Base-by-base conservation (phyloP, 352 stramenopile genomes). In the Phytophthora megakarya region DNA sequence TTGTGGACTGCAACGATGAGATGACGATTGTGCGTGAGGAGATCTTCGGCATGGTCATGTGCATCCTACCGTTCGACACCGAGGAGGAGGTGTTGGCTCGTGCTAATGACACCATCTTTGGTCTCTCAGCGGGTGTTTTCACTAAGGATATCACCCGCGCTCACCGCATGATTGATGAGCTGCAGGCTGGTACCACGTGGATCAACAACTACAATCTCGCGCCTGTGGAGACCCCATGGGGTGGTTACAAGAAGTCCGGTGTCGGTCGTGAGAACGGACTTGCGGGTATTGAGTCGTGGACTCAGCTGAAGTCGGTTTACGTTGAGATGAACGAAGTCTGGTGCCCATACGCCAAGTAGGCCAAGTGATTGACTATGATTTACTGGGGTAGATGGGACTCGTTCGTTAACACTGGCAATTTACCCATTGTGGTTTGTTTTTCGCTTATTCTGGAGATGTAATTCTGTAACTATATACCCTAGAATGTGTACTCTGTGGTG, bases 221-320 rank as follows among this genome's bases (percentile, higher is more conserved):
- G n/a, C 88, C 88, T 5, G 80, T 89, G 25, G 78, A 93, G 57
- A 84, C 92, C 1, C 89, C 93, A 9, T 98, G 92, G 89, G 92
- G 92, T 25, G 94, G 94, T 10, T 89, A 81, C 65, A 98, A 98
- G 78, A 72, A 90, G 40, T 97, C 87, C 15, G 96, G 96, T 0
- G 65, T 98, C 7, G 95, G 95, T 12, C 86, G 92, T 40, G 95
- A 98, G 68, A 98, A 98, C 62, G 93, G 95, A 7, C 63, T 90
- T 13, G 83, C 84, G 1, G 86, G 85, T 16, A 70, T 95, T 38
- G 69, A 95, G 12, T 90, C 93, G 28, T 98, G 93, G 85, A 97
- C 92, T 46, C 89, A 97, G 70, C 65, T 95, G 42, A 97, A 96
- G 66, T 96, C 82, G 13, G 80, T 97, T 22, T 93, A 93, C 66